phyloP scores from a whole-genome alignment of 2,329 filamentous ascomycete genomes.

The Verticillium klebahnii region DNA sequence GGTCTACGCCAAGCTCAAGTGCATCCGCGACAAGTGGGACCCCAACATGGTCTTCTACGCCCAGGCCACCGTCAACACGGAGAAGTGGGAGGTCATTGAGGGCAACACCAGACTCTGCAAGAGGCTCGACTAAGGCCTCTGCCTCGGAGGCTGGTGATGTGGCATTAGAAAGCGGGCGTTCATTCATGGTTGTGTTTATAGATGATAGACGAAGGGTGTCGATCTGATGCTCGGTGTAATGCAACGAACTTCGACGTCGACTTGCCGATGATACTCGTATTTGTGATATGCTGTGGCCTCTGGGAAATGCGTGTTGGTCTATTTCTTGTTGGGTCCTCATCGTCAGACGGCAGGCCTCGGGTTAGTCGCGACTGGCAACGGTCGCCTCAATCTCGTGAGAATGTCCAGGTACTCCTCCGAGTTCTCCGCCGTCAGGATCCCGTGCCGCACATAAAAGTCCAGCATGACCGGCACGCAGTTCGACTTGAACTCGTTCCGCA shows the following conservation, averaged over 20 bases:
- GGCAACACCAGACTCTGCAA: slow-evolving; percentile 35
- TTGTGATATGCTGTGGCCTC: background rate
- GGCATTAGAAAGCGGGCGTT: background rate
- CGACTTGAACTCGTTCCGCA: slow-evolving; percentile 72
- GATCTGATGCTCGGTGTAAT: background rate
- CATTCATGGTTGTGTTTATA: background rate
- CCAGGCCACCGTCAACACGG: slow-evolving; percentile 37
- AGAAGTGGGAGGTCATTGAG: slow-evolving; percentile 35
- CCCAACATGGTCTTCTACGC: slow-evolving; percentile 36
- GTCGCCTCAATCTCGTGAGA: slow-evolving; percentile 36
- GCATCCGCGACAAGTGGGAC: slow-evolving; percentile 40
- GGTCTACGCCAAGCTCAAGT: slow-evolving; percentile 27
- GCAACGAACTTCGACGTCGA: background rate
- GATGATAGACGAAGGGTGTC: background rate
- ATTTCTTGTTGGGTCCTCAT: no score
- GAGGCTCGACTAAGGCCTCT: background rate
- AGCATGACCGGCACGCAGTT: slow-evolving; percentile 75
- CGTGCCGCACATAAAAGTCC: slow-evolving; percentile 78
- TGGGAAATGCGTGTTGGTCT: background rate
- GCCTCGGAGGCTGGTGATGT: background rate
- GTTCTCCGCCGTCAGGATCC: slow-evolving; percentile 65
- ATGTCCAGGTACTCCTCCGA: slow-evolving; percentile 73
- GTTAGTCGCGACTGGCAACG: slow-evolving; percentile 32
- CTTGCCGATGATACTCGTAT: background rate
- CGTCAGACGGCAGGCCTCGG: background rate